phyloP scores from a whole-genome alignment of 108 stramenopile species.

The Cyclotella distinguenda region DNA sequence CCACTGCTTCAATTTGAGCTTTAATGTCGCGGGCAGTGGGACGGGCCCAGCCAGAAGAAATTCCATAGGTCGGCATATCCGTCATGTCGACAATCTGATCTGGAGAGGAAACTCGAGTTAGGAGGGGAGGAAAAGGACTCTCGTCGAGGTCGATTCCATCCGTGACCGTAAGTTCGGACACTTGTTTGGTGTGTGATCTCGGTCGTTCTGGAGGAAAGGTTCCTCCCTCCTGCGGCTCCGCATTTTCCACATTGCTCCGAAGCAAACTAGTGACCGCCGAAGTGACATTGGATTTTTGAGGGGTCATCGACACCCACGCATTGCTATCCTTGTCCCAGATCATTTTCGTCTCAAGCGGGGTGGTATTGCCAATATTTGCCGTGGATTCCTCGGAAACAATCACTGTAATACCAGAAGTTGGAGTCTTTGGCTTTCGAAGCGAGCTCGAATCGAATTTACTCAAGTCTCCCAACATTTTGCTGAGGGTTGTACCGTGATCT shows the following conservation, averaged over 20 bases:
- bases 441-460: conserved; percentile 4
- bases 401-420: not conserved
- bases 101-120: conserved; percentile 23
- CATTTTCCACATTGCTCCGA: not conserved
- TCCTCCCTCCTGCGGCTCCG: conserved; percentile 4
- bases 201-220: conserved; percentile 8
- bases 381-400: not conserved
- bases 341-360: not conserved
- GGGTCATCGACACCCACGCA: conserved; percentile 6
- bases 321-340: conserved; percentile 1
- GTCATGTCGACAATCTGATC: not conserved
- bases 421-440: conserved; percentile 11
- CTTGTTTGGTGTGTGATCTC: conserved; percentile 1
- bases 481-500: conserved; percentile 14
- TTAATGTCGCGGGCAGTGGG: conserved; percentile 27
- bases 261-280: not conserved
- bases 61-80: not conserved
- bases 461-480: conserved; percentile 28
- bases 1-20: conserved; percentile 34
- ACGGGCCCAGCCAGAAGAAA: conserved; percentile 21
- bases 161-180: not conserved
- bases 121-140: conserved; percentile 17
- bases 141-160: not conserved
- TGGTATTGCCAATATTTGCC: not conserved
- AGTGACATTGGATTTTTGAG: conserved; percentile 13